These are phyloP conservation scores for Saccharomycopsis sp. DNA, from an alignment of 805 yeast genomes.

Conservation along the genomic window DNA sequence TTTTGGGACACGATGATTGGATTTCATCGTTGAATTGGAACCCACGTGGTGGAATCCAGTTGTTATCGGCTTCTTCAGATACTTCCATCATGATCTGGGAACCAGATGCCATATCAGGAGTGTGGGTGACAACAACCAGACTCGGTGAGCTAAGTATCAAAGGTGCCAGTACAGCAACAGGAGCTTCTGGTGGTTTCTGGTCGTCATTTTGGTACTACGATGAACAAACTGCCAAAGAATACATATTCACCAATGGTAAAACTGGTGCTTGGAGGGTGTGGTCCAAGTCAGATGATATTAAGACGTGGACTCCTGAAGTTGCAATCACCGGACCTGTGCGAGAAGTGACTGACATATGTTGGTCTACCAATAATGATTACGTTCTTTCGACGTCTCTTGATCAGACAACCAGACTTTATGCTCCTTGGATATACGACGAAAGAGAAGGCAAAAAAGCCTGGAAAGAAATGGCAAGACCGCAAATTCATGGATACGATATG, in stretches of 20 bases:
- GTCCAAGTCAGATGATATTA: conserved; percentile 32
- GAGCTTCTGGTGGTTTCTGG: conserved; percentile 78
- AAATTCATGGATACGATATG: conserved; percentile 98
- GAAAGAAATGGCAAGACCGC: conserved; percentile 95
- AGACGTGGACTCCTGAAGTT: conserved; percentile 33
- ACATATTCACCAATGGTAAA: conserved; percentile 74
- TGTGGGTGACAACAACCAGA: conserved; percentile 78
- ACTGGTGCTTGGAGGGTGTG: conserved; percentile 92
- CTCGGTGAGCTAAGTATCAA: conserved; percentile 90
- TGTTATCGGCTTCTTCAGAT: conserved; percentile 87
- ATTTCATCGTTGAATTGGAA: conserved; percentile 82
- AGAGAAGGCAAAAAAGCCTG: conserved; percentile 39
- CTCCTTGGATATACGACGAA: conserved; percentile 45
- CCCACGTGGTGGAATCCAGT: conserved; percentile 40
- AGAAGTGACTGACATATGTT: conserved; percentile 69
- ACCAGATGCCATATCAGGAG: conserved; percentile 77
- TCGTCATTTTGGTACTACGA: conserved; percentile 59
- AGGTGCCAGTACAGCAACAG: conserved; percentile 98
- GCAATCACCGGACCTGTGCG: conserved; percentile 74
- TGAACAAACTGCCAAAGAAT: conserved; percentile 32
- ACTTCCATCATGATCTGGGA: conserved; percentile 92
- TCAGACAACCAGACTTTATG: conserved; percentile 84
- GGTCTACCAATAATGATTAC: conserved; percentile 64
- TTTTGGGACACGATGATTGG: conserved; percentile 99
- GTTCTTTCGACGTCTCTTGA: conserved; percentile 77